Evolutionary conservation across 257 asterid species (phyloP).

Genomic region (Mitragyna speciosa): DNA sequence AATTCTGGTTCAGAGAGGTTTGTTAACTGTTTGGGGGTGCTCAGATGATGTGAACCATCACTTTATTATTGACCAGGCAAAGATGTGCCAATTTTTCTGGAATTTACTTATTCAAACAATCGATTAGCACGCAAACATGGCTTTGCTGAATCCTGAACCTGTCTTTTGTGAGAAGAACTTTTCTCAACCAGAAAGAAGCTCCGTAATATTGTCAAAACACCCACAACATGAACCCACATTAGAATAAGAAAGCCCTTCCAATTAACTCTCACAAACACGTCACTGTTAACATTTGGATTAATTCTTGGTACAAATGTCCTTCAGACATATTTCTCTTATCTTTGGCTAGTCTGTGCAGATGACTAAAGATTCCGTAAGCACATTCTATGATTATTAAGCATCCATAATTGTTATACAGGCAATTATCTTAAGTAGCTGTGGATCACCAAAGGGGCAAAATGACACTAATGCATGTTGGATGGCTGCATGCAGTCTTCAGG

Average conservation of each 20-base stretch:
- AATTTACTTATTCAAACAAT: not conserved
- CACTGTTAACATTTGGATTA: not conserved
- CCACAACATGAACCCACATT: not conserved
- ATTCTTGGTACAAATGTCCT: not conserved
- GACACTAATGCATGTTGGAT: not conserved
- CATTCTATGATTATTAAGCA: not conserved
- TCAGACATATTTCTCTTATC: too few species aligned
- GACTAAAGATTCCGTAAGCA: not conserved
- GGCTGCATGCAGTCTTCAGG: not conserved
- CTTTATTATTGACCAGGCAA: not conserved
- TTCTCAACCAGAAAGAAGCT: not conserved
- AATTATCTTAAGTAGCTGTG: not conserved
- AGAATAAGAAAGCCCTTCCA: not conserved
- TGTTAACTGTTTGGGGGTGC: not conserved
- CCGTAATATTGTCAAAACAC: not conserved
- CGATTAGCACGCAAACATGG: not conserved
- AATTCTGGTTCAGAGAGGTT: not conserved
- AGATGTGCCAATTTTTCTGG: not conserved
- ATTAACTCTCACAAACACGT: not conserved
- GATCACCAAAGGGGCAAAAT: not conserved
- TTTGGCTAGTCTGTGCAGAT: not conserved
- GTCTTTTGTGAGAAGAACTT: not conserved
- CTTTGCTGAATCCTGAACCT: not conserved
- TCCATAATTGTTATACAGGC: not conserved
- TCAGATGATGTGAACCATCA: not conserved